A percentile compares a stretch with the other conserved stretches of the same genome.
Conservation (phyloP, 2,329 filamentous ascomycete species). For the Orbilia oligospora region DNA sequence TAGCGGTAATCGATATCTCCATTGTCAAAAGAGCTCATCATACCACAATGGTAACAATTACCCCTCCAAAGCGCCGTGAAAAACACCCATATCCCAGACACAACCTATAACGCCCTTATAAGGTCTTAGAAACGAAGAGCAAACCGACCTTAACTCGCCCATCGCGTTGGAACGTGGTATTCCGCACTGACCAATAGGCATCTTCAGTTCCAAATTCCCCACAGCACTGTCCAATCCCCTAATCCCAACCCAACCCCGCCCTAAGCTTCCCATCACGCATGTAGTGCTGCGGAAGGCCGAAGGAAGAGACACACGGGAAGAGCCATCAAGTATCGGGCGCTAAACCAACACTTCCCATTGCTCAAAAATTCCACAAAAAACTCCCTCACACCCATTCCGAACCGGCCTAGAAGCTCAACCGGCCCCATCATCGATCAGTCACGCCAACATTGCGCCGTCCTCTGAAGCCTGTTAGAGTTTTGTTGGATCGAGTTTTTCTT, state of each 20-base stretch:
- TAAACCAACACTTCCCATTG: conserved; percentile 50
- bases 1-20: no score
- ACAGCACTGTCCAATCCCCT: conserved; percentile 17
- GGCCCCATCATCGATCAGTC: background rate
- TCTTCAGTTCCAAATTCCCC: background rate
- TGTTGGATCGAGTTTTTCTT: background rate
- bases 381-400: conserved; percentile 27
- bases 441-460: conserved; percentile 2
- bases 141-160: background rate
- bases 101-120: background rate
- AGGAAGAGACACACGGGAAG: conserved; percentile 7
- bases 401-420: background rate
- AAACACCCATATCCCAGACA: background rate
- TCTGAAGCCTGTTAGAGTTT: background rate
- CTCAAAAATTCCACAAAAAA: conserved; percentile 33
- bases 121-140: background rate
- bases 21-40: background rate
- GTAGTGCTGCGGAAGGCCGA: background rate
- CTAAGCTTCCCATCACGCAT: background rate
- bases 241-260: conserved; percentile 3
- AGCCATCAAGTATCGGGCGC: conserved; percentile 25
- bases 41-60: background rate
- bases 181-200: conserved; percentile 18
- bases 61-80: background rate
- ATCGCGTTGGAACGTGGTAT: conserved; percentile 25